Conservation (phyloP, 306 rosid species). For the Lotus japonicus region DNA sequence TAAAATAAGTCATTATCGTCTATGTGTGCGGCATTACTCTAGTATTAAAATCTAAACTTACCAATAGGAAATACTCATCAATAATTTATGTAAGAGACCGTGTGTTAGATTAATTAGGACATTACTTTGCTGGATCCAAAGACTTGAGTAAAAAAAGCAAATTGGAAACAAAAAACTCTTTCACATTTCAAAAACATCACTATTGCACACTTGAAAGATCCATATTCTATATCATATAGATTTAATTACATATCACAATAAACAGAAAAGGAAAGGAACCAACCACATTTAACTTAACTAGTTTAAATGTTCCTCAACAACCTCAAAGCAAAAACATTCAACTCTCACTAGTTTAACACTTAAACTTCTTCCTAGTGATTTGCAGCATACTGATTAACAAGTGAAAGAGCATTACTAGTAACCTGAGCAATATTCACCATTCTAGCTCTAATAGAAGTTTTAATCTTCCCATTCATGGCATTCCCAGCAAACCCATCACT, state of each 20-base stretch:
- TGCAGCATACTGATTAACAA: slow-evolving; percentile 34
- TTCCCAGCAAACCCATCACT: slow-evolving; percentile 38
- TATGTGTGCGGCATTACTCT: no score
- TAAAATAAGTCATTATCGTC: no score
- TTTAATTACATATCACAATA: not conserved
- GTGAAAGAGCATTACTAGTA: slow-evolving; percentile 41
- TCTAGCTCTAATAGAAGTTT: slow-evolving; percentile 15
- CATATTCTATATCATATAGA: not conserved
- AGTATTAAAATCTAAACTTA: no score
- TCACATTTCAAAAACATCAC: slow-evolving; percentile 8
- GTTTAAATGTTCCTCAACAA: no score
- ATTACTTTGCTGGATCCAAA: no score
- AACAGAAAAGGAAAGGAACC: not conserved
- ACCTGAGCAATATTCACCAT: slow-evolving; percentile 42
- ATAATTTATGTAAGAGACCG: no score
- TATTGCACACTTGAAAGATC: not conserved
- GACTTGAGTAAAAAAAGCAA: no score
- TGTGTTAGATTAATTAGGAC: no score
- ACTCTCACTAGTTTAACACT: no score
- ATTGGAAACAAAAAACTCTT: not conserved
- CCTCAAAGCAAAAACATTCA: no score
- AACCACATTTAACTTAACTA: no score
- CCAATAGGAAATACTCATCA: no score
- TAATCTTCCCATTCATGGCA: slow-evolving; percentile 20
- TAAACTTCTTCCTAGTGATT: not conserved